Percentiles rank a stretch among this genome's conserved stretches.
Evolutionary conservation across 768 basidiomycete species (phyloP).

Genomic region (Psilocybe azurescens): DNA sequence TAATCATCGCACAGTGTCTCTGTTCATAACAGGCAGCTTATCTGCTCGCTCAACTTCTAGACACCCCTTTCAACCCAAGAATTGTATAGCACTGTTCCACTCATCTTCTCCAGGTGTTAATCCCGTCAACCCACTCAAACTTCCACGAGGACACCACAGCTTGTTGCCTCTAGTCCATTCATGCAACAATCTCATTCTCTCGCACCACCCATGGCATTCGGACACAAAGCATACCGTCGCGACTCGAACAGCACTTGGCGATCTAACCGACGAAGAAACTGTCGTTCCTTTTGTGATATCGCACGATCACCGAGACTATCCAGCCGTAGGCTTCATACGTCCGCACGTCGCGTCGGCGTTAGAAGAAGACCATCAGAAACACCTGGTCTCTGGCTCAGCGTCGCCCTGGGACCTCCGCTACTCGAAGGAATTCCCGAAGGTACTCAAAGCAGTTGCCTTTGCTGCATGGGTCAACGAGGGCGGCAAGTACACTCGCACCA

Average conservation of each 20-base stretch:
- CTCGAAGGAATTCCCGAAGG: constrained; percentile 20
- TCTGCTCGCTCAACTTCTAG: background rate
- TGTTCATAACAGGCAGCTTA: background rate
- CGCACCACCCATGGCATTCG: constrained; percentile 22
- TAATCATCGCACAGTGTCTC: background rate
- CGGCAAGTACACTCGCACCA: constrained; percentile 34
- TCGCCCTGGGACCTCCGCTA: constrained; percentile 35
- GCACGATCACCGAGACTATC: constrained; percentile 23
- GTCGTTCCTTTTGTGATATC: constrained; percentile 35
- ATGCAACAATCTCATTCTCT: constrained; percentile 35
- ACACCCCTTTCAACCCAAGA: background rate
- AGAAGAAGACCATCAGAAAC: constrained; percentile 34
- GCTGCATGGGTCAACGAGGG: constrained; percentile 41
- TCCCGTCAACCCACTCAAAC: constrained; percentile 24
- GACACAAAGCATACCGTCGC: constrained; percentile 22
- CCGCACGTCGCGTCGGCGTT: constrained; percentile 33
- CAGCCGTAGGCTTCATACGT: constrained; percentile 31
- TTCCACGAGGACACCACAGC: constrained; percentile 28
- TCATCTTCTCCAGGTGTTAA: constrained; percentile 22
- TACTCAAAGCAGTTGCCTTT: constrained; percentile 32
- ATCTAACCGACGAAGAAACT: constrained; percentile 24
- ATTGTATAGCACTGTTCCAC: constrained; percentile 7
- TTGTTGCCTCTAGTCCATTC: constrained; percentile 30
- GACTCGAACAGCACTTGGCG: constrained; percentile 26
- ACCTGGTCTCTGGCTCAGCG: constrained; percentile 29